Percentiles rank a stretch among this genome's conserved stretches.
These are phyloP conservation scores for Syncephalastrum racemosum DNA, from an alignment of 371 early-diverging fungal genomes.

Conservation along the genomic window DNA sequence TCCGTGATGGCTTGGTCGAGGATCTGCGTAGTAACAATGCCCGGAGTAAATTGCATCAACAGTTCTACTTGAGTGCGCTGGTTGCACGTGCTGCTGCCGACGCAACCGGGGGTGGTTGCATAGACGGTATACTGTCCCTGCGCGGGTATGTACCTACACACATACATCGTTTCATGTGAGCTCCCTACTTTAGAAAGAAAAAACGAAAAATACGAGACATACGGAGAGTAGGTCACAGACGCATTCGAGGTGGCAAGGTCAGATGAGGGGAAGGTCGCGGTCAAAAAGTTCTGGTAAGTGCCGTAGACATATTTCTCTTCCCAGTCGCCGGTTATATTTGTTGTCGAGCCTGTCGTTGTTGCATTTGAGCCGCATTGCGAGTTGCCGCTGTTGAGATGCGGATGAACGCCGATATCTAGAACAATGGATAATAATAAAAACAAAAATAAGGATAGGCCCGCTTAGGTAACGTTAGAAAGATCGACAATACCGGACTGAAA, in stretches of 20 bases:
- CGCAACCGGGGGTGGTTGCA: constrained; percentile 68
- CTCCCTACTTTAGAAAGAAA: neutral
- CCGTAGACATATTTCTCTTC: constrained; percentile 33
- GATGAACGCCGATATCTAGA: constrained; percentile 53
- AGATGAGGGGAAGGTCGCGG: constrained; percentile 31
- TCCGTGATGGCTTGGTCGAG: constrained; percentile 42
- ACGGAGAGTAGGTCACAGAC: constrained; percentile 55
- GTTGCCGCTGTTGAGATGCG: constrained; percentile 28
- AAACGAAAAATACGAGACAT: constrained; percentile 8
- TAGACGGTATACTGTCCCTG: constrained; percentile 66
- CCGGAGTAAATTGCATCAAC: constrained; percentile 40
- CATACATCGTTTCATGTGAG: constrained; percentile 2
- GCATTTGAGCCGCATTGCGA: constrained; percentile 18
- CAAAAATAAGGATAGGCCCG: neutral
- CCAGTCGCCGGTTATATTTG: constrained; percentile 38
- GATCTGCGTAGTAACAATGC: constrained; percentile 22
- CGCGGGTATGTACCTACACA: constrained; percentile 50
- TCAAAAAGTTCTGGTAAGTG: constrained; percentile 40
- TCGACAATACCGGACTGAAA: constrained; percentile 54
- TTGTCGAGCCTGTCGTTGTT: constrained; percentile 15
- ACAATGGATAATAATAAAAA: neutral
- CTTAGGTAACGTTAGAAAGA: neutral
- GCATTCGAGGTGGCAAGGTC: constrained; percentile 35
- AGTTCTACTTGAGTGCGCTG: constrained; percentile 52
- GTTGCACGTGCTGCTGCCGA: constrained; percentile 55